Percentiles rank a stretch among this genome's conserved stretches.
phyloP scores from a whole-genome alignment of 768 basidiomycete species.

The Amanita exitialis region DNA sequence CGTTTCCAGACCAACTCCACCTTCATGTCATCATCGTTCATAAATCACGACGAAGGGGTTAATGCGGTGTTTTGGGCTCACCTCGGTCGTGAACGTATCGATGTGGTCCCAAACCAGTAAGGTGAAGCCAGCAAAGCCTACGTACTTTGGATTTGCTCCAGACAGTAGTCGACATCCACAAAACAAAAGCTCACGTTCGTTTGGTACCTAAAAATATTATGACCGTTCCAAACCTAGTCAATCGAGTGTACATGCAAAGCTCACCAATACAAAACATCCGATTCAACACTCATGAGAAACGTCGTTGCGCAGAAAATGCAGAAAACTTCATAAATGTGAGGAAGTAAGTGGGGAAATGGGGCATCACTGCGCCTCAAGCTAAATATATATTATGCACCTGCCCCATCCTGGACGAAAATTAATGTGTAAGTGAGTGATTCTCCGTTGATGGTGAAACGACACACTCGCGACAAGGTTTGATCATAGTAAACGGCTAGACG shows the following conservation, averaged over 20 bases:
- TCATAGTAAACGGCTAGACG: not conserved
- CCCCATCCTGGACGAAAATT: not conserved
- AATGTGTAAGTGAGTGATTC: not conserved
- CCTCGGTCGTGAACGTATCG: conserved; percentile 40
- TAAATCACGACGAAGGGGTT: not conserved
- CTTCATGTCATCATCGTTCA: conserved; percentile 10
- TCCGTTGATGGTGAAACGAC: not conserved
- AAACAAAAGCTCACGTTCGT: conserved; percentile 1
- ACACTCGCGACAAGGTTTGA: not conserved
- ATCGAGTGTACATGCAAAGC: not conserved
- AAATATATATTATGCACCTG: not conserved
- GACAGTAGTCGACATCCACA: not conserved
- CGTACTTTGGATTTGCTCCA: conserved; percentile 23
- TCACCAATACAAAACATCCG: conserved; percentile 2
- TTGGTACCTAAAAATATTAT: not conserved
- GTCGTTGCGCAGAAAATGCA: not conserved
- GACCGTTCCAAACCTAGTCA: not conserved
- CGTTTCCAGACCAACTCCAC: conserved; percentile 46
- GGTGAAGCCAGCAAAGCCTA: conserved; percentile 42
- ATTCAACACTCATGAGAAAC: not conserved
- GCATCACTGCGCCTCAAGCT: not conserved
- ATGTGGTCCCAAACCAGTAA: conserved; percentile 48
- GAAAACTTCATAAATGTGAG: not conserved
- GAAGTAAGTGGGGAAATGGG: not conserved
- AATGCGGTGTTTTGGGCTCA: conserved; percentile 7